Conservation (phyloP, 495 filamentous ascomycete species). For the Daldinia decipiens region DNA sequence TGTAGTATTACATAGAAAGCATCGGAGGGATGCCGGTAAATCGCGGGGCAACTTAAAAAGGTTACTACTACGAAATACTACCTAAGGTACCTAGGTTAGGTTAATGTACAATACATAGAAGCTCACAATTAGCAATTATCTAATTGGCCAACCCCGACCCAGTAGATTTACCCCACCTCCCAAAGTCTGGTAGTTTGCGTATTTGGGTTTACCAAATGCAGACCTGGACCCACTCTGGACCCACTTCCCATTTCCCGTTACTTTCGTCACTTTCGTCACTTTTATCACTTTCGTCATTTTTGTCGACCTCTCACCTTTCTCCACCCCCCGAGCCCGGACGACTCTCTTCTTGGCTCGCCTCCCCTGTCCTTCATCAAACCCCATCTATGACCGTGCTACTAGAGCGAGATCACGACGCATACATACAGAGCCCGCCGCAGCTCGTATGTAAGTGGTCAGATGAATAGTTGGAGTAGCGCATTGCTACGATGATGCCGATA, state of each 20-base stretch:
- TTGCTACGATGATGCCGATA: constrained; percentile 6
- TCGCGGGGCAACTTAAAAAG: constrained; percentile 28
- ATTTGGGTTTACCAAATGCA: constrained; percentile 7
- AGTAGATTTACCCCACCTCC: constrained; percentile 39
- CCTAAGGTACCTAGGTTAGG: no score
- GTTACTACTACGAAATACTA: no score
- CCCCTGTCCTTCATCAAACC: constrained; percentile 39
- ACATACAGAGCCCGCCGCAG: constrained; percentile 8
- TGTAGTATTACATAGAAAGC: not conserved
- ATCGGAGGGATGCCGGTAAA: constrained; percentile 42
- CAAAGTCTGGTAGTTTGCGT: constrained; percentile 11
- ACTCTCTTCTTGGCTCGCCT: constrained; percentile 30
- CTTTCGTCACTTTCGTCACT: constrained; percentile 5
- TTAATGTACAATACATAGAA: constrained; percentile 6
- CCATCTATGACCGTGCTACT: constrained; percentile 21
- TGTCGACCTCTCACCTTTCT: not conserved
- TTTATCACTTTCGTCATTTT: constrained; percentile 5
- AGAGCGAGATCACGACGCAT: constrained; percentile 32
- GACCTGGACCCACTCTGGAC: not conserved
- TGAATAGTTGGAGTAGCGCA: constrained; percentile 30
- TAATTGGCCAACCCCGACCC: constrained; percentile 27
- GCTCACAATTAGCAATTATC: constrained; percentile 41
- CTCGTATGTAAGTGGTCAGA: constrained; percentile 38
- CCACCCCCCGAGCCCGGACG: constrained; percentile 34
- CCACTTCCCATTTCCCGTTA: constrained; percentile 1